Evolutionary conservation across 2,329 filamentous ascomycete species (phyloP).

Genomic region (Gnomoniopsis sp.): DNA sequence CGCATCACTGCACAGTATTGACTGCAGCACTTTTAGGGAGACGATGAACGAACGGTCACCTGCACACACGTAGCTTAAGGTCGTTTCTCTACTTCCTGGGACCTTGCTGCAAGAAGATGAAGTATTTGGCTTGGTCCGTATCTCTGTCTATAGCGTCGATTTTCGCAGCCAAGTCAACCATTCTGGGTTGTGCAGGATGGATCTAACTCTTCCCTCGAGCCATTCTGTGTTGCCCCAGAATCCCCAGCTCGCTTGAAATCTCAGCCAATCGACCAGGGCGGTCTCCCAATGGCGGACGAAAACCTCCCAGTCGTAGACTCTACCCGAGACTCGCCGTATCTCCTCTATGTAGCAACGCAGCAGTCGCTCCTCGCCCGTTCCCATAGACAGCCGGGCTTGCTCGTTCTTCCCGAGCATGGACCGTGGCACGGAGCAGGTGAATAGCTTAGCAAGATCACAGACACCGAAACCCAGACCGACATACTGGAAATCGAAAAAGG

Average conservation of each 20-base stretch:
- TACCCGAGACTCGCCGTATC: conserved; percentile 29
- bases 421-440: conserved; percentile 62
- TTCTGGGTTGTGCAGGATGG: conserved; percentile 39
- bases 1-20: no score
- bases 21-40: no score
- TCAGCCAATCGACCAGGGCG: conserved; percentile 64
- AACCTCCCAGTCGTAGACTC: conserved; percentile 48
- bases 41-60: no score
- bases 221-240: conserved; percentile 60
- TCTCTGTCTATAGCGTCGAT: background rate
- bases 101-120: background rate
- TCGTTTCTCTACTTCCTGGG: no score
- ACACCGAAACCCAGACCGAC: conserved; percentile 61
- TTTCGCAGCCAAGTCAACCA: conserved; percentile 28
- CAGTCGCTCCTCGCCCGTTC: conserved; percentile 46
- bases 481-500: conserved; percentile 70
- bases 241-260: conserved; percentile 59
- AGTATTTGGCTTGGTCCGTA: background rate
- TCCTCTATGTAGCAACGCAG: conserved; percentile 45
- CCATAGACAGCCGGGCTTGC: conserved; percentile 41
- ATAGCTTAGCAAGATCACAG: conserved; percentile 64
- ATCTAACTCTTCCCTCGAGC: conserved; percentile 52
- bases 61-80: no score
- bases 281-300: conserved; percentile 63
- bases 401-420: conserved; percentile 41